Base-by-base conservation (phyloP, 2,329 filamentous ascomycete genomes). In the Nigrograna mackinnonii region DNA sequence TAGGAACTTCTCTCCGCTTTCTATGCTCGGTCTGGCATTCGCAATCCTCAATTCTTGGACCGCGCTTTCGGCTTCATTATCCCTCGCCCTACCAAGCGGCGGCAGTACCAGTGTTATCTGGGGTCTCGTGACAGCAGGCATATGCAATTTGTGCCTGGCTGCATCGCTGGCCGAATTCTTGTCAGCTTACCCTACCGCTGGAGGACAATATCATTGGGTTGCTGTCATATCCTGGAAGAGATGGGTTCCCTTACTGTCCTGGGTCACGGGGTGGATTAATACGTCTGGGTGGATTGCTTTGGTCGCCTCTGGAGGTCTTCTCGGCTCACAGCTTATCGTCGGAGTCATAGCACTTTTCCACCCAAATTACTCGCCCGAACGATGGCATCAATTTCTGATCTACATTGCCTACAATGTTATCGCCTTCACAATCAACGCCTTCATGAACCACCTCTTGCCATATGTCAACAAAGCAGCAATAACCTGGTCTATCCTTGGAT, bases 381-480 rank as follows among this genome's bases (percentile, higher is more conserved):
- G 79, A 3, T 89, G 85, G 83, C 85, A 90, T 54, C 83, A 87
- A 50, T 89, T 89, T 64, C 70, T 89, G 20, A 84, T 89, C 35
- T 89, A 89, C 64, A 76, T 86, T 33, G 84, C 66, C 5, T 85
- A 83, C 58, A 84, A 81, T 5, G 44, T 83, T 17, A 53, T 79
- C 13, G 82, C 82, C 3, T 80, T 88, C 44, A 42, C 79, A 35
- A 70, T 88, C 64, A 89, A 89, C 49, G 79, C 82, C 2, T 85
- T 88, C 50, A 71, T 78, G 58, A 85, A 82, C 53, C 69, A 73
- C 3, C 56, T 83, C 3, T 72, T 90, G 3, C 85, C 86, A 0
- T 74, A 78, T 11, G 73, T 89, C 52, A 89, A 84, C 58, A 83
- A 86, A 60, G 76, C 76, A 14, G 86, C 86, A 1, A 86, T 90